Evolutionary conservation across 2,329 filamentous ascomycete species (phyloP).

Genomic region (Epichloe hybrida): DNA sequence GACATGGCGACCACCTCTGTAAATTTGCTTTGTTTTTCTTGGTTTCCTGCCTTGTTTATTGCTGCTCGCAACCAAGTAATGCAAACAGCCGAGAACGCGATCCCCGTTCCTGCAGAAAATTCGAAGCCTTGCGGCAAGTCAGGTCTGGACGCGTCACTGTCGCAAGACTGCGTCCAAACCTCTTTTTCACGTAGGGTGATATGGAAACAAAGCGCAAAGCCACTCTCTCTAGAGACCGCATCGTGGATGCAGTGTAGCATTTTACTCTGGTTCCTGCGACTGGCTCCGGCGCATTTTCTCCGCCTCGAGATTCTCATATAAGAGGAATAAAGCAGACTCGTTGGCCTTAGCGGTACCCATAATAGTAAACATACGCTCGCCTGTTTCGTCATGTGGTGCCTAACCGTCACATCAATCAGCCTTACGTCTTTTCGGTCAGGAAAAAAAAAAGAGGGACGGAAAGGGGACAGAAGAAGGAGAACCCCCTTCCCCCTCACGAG

Average conservation of each 20-base stretch:
- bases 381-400: slow-evolving; percentile 90
- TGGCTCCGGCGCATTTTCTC: slow-evolving; percentile 98
- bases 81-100: slow-evolving; percentile 11
- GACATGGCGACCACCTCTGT: slow-evolving; percentile 1
- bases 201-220: slow-evolving; percentile 15
- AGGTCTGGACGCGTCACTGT: slow-evolving; percentile 41
- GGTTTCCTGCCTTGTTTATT: neutral
- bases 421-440: neutral
- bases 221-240: slow-evolving; percentile 12
- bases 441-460: neutral
- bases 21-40: neutral
- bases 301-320: slow-evolving; percentile 97
- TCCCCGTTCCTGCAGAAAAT: slow-evolving; percentile 30
- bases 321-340: slow-evolving; percentile 85
- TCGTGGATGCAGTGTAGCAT: slow-evolving; percentile 2
- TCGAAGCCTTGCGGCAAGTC: slow-evolving; percentile 45
- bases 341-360: slow-evolving; percentile 91
- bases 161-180: slow-evolving; percentile 32
- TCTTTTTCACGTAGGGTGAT: slow-evolving; percentile 16
- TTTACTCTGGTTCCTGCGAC: slow-evolving; percentile 42
- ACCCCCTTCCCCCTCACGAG: no score
- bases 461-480: neutral
- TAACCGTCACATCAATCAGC: slow-evolving; percentile 13
- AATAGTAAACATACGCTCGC: slow-evolving; percentile 99
- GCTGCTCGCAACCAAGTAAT: slow-evolving; percentile 1